Base-by-base conservation (phyloP, 129 eudicot genomes). In the Helianthus tuberosus region DNA sequence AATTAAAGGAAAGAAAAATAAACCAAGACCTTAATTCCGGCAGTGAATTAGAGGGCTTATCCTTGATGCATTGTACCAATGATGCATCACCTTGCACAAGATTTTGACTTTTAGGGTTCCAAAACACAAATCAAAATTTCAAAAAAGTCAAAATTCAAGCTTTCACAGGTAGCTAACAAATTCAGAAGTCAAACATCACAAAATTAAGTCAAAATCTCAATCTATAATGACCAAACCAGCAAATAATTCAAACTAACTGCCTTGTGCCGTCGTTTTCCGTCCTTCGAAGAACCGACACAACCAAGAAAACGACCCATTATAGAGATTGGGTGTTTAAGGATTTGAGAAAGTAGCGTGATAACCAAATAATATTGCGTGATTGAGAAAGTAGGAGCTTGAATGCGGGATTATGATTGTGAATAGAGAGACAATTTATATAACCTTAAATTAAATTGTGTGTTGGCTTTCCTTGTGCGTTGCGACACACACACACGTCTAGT, bases 261-360 rank as follows among this genome's bases (percentile, higher is more conserved):
- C 66, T 80, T 84, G 84, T 64, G 68, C 73, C 85, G 81, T 54
- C 85, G 84, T 55, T 71, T 90, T 1, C 44, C 70, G 17, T 86
- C 87, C 79, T 88, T 90, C 3, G 82, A 84, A 66, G 92, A 68
- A 70, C 98, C 98, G 51, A 94, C 90, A 74, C 98, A 94, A 35
- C 89, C 96, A 68, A 88, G 96, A 88, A 94, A 94, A 84, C 98
- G 90, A n/a, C 98, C 97, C 98, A 94, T 64, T 64, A 66, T 67
- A 69, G 80, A 53, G 78, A 76, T 14, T 23, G 57, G 38, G 8
- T 50, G 57, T 52, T 53, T 54, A 62, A 55, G 55, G 72, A 14
- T 55, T 17, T 55, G 13, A 17, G 17, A n/a, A n/a, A n/a, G n/a
- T n/a, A n/a, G n/a, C n/a, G n/a, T n/a, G n/a, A n/a, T n/a, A n/a